Evolutionary conservation across 2,329 filamentous ascomycete genomes (phyloP), one percentile per base, ranked within the genome.

Genomic region (Ascochyta rabiei): DNA sequence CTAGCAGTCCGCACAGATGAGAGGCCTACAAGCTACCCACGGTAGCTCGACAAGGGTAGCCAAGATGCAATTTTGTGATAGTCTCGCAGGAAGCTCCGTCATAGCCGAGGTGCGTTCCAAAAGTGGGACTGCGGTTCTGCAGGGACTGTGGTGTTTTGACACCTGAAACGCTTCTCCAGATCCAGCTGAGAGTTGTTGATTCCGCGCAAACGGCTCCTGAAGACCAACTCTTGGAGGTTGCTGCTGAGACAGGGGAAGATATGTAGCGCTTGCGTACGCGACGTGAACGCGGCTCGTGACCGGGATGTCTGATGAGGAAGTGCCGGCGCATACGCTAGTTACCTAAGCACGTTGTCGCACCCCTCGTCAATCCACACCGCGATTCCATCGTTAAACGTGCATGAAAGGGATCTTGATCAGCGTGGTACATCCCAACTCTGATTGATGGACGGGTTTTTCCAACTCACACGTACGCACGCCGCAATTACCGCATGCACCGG

Each of bases 171-270:
- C 28, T 51, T 48, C 43, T 35, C 48, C 37, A 51, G 34, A 24
- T 51, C 26, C 31, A 19, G 41, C 35, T 42, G 33, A 40, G 24
- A 37, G 15, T 19, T 44, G 19, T 19, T 26, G 48, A 44, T 31
- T 19, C 47, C 53, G 43, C 30, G 31, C 37, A 33, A 48, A 51
- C 39, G 53, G 48, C 47, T 48, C 43, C 16, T 34, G 48, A 13
- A 23, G 33, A 44, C 48, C 42, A 33, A 24, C 16, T 21, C n/a
- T 43, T 43, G 6, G 43, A 47, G 28, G 28, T 44, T 34, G 28
- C 47, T 23, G 52, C 47, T 55, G 39, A 46, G 39, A 48, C 19
- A 23, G 48, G 53, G 43, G 43, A 51, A 48, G 53, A 56, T 51
- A 31, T 40, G 37, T 48, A 48, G 23, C 48, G 42, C 48, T 56